Evolutionary conservation across 2,329 filamentous ascomycete genomes (phyloP).

Genomic region (Nigrospora osmanthi): DNA sequence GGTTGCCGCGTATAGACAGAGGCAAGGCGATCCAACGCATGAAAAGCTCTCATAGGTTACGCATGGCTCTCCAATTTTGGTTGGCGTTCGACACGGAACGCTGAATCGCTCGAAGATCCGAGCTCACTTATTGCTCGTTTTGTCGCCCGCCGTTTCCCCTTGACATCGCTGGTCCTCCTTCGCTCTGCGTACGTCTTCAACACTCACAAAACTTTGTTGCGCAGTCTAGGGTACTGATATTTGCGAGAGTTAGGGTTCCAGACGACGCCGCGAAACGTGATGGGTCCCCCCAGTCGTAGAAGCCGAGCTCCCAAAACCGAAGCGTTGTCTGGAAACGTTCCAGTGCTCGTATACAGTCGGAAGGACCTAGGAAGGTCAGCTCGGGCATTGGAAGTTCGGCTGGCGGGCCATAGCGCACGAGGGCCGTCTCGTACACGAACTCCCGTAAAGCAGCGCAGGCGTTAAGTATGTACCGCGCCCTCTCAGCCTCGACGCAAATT

Average conservation of each 20-base stretch:
- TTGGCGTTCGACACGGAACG: too few relatives aligned
- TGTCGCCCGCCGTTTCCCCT: too few relatives aligned
- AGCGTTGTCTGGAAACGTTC: background rate
- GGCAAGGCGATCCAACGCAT: too few relatives aligned
- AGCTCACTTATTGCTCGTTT: too few relatives aligned
- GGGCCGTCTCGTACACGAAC: background rate
- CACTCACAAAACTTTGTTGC: too few relatives aligned
- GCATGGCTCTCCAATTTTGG: too few relatives aligned
- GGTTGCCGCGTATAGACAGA: too few relatives aligned
- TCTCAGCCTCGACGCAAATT: background rate
- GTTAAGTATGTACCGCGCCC: background rate
- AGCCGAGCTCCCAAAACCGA: background rate
- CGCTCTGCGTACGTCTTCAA: too few relatives aligned
- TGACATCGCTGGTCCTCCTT: too few relatives aligned
- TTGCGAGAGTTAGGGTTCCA: background rate
- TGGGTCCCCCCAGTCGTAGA: background rate
- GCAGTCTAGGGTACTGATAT: background rate
- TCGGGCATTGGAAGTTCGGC: background rate
- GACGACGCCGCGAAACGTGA: background rate
- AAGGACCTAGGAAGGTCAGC: background rate
- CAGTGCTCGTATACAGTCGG: background rate
- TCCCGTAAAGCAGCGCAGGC: background rate
- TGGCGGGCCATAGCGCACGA: background rate
- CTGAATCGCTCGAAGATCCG: too few relatives aligned
- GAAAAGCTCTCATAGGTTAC: too few relatives aligned